phyloP scores from a whole-genome alignment of 2,329 filamentous ascomycete genomes.

The Aspergillus pseudotamarii region DNA sequence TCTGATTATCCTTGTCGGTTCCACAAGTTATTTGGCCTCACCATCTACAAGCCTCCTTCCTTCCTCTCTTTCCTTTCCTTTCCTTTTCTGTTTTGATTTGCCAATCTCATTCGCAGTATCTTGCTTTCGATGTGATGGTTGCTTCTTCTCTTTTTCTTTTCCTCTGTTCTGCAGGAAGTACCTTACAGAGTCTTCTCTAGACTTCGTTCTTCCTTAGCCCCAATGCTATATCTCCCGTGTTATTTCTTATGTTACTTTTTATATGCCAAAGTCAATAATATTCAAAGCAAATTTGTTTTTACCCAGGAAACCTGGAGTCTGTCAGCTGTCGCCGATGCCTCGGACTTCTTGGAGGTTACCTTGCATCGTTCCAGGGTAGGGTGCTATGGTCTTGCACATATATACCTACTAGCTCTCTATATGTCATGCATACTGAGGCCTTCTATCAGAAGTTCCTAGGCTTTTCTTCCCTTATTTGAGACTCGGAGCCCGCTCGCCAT shows the following conservation, averaged over 20 bases:
- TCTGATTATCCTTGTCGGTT: slow-evolving; percentile 17
- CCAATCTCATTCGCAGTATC: slow-evolving; percentile 7
- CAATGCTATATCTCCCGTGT: background rate
- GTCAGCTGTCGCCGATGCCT: slow-evolving; percentile 25
- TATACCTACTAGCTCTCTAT: slow-evolving; percentile 23
- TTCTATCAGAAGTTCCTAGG: background rate
- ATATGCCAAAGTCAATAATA: background rate
- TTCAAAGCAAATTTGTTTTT: background rate
- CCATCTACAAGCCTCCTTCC: slow-evolving; percentile 3
- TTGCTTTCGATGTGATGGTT: background rate
- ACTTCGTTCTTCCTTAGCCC: background rate
- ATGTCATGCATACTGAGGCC: slow-evolving; percentile 14
- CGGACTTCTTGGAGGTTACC: slow-evolving; percentile 21
- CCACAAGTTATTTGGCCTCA: background rate
- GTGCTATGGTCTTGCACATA: slow-evolving; percentile 33
- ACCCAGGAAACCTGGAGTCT: slow-evolving; percentile 30
- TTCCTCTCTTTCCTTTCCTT: background rate
- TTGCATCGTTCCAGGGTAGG: slow-evolving; percentile 19
- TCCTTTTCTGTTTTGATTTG: background rate
- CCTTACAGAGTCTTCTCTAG: background rate
- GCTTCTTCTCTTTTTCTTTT: slow-evolving; percentile 2
- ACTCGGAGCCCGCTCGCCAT: background rate
- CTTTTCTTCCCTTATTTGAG: background rate
- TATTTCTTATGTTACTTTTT: slow-evolving; percentile 10
- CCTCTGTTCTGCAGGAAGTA: slow-evolving; percentile 1